phyloP scores from a whole-genome alignment of 768 basidiomycete genomes.

The Heimioporus sp. region DNA sequence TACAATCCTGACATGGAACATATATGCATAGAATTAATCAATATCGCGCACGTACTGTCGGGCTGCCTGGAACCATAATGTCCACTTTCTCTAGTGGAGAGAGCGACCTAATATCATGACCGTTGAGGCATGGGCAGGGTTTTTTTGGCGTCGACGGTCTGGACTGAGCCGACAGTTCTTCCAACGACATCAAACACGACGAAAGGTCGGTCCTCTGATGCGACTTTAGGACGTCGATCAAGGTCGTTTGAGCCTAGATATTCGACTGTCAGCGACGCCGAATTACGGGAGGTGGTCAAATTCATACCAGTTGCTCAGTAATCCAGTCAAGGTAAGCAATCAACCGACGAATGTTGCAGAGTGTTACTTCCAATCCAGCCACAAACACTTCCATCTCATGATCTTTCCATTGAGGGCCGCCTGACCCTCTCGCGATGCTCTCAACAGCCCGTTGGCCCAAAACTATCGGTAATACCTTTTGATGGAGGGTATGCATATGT shows the following conservation, averaged over 20 bases:
- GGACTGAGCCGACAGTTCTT: constrained; percentile 21
- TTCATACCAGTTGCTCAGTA: constrained; percentile 24
- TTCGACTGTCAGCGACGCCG: constrained; percentile 2
- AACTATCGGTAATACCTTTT: constrained; percentile 4
- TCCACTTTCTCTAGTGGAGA: constrained; percentile 10
- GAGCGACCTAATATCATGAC: not conserved
- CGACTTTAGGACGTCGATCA: constrained; percentile 10
- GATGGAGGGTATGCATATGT: constrained; percentile 17
- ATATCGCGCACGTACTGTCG: constrained; percentile 17
- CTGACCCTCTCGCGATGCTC: not conserved
- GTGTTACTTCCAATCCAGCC: constrained; percentile 19
- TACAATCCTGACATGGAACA: constrained; percentile 8
- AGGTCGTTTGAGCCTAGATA: constrained; percentile 16
- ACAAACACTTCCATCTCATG: constrained; percentile 12
- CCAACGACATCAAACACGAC: constrained; percentile 16
- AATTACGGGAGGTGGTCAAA: not conserved
- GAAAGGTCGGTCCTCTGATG: constrained; percentile 9
- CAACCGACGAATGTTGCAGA: constrained; percentile 19
- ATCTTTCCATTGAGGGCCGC: constrained; percentile 9
- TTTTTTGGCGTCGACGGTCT: constrained; percentile 6
- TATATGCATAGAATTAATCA: constrained; percentile 9
- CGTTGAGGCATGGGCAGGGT: constrained; percentile 6
- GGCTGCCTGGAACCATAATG: constrained; percentile 20
- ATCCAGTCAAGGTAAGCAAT: constrained; percentile 29
- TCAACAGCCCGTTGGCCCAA: not conserved